Base-by-base conservation (phyloP, 73 alveolate genomes). In the Breviolum minutum region DNA sequence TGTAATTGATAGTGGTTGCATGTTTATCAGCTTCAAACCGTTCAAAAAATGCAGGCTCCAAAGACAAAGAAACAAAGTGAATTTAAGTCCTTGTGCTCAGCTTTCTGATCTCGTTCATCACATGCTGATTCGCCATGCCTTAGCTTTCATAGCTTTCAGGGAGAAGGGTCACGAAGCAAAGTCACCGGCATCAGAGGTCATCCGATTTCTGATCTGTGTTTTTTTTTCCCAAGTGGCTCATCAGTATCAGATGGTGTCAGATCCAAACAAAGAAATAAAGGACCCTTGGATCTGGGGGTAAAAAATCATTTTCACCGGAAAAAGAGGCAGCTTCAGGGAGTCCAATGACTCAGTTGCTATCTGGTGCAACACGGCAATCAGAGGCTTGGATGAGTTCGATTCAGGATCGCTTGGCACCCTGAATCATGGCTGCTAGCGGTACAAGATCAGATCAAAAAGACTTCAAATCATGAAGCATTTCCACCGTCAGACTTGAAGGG, bases 271-370 rank as follows among this genome's bases (percentile, higher is more conserved):
- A n/a, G n/a, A n/a, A n/a, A n/a, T n/a, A n/a, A n/a, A n/a, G n/a
- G n/a, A n/a, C n/a, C n/a, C n/a, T n/a, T n/a, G n/a, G n/a, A n/a
- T n/a, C n/a, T n/a, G n/a, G n/a, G n/a, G n/a, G n/a, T n/a, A n/a
- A n/a, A n/a, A n/a, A n/a, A n/a, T n/a, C n/a, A n/a, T n/a, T n/a
- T n/a, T n/a, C n/a, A n/a, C n/a, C n/a, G n/a, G n/a, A n/a, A n/a
- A n/a, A n/a, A n/a, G n/a, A n/a, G 88, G 88, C 68, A 40, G 88
- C 88, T 80, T 80, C 88, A 5, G 32, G 32, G 68, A 80, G 32
- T 80, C 88, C 88, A 40, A 80, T 80, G 88, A 22, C 88, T 80
- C 88, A 80, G 88, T 48, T 80, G 68, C 68, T 80, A 66, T 80
- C 69, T 19, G 30, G 85, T 27, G 63, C 85, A 27, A 66, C 68